Evolutionary conservation across 371 early-diverging fungal species (phyloP).

Genomic region (Entomophthora muscae): DNA sequence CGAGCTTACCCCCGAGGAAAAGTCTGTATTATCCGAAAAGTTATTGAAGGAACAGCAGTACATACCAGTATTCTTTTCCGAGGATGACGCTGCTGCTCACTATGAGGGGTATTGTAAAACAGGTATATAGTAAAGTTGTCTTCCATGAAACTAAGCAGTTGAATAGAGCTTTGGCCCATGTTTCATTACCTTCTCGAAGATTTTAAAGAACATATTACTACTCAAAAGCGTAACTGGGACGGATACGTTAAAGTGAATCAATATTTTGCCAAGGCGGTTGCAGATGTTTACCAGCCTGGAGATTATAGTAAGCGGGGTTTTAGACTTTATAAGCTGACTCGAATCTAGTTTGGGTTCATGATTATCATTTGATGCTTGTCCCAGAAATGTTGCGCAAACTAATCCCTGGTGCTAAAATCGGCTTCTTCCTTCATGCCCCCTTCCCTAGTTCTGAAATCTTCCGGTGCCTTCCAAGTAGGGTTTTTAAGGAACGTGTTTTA

Average conservation of each 20-base stretch:
- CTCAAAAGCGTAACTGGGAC: conserved; percentile 58
- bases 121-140: conserved; percentile 28
- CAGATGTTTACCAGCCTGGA: conserved; percentile 47
- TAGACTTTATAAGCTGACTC: background rate
- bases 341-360: conserved; percentile 83
- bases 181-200: conserved; percentile 95
- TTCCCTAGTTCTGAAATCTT: conserved; percentile 92
- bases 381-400: conserved; percentile 65
- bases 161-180: conserved; percentile 85
- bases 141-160: background rate
- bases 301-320: conserved; percentile 56
- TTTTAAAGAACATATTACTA: conserved; percentile 34
- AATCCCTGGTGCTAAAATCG: conserved; percentile 68
- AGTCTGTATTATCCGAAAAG: conserved; percentile 16
- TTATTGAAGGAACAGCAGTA: conserved; percentile 29
- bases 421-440: conserved; percentile 95
- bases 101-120: conserved; percentile 86
- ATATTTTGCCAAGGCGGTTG: conserved; percentile 64
- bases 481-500: background rate
- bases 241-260: conserved; percentile 76
- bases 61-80: conserved; percentile 63
- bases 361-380: conserved; percentile 88
- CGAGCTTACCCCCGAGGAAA: conserved; percentile 18
- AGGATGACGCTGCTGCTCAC: conserved; percentile 45
- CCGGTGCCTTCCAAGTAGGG: conserved; percentile 71